A percentile compares a stretch with the other conserved stretches of the same genome.
Conservation (phyloP, 2,329 filamentous ascomycete species). For the Fusarium denticulatum region DNA sequence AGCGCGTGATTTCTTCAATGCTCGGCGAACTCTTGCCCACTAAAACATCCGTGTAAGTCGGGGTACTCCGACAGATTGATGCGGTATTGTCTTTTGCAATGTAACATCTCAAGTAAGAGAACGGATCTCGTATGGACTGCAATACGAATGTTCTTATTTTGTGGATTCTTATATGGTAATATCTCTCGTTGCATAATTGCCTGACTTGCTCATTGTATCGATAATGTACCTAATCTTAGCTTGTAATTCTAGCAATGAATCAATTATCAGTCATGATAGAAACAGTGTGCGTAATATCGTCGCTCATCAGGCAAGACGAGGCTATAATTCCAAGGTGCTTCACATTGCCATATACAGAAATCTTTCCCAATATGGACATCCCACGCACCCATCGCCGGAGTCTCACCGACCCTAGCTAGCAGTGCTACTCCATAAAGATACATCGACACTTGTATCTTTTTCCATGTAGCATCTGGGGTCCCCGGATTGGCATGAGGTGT, state of each 20-base stretch:
- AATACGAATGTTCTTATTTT: background rate
- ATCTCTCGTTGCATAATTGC: background rate
- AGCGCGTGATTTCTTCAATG: background rate
- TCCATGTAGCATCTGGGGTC: conserved; percentile 34
- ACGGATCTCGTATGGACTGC: background rate
- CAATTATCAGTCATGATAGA: background rate
- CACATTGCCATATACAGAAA: conserved; percentile 21
- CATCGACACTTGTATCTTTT: background rate
- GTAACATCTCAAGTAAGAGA: background rate
- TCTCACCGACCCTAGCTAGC: conserved; percentile 10
- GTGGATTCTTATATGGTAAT: background rate
- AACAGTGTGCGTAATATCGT: background rate
- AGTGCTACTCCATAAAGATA: background rate
- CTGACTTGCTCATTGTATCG: background rate
- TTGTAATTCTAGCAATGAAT: background rate
- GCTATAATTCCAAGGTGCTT: conserved; percentile 5
- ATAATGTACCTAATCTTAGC: background rate
- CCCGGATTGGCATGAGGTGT: conserved; percentile 30
- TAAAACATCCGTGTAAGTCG: background rate
- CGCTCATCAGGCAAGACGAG: background rate
- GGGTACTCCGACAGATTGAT: background rate
- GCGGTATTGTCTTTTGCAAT: background rate
- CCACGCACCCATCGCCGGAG: conserved; percentile 16
- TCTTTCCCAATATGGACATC: conserved; percentile 1
- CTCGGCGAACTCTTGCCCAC: background rate